Evolutionary conservation across 1,284 basidiomycete species (phyloP).

Genomic region (Ustilago curta): DNA sequence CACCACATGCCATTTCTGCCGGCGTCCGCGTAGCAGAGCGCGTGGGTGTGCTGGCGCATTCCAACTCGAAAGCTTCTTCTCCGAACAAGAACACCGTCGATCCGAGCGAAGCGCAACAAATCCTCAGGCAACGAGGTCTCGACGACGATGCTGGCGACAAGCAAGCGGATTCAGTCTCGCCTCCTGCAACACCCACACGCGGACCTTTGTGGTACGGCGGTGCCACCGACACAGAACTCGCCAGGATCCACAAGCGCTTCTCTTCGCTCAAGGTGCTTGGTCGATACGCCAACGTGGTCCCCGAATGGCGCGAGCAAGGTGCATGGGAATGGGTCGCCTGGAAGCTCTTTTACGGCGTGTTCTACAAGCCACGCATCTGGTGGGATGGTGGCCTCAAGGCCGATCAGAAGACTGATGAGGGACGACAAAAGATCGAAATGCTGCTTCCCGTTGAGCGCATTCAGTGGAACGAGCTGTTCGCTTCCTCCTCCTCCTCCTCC

Average conservation of each 20-base stretch:
- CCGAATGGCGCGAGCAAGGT: slow-evolving; percentile 73
- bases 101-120: slow-evolving; percentile 10
- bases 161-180: slow-evolving; percentile 7
- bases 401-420: slow-evolving; percentile 43
- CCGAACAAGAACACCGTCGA: neutral
- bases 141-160: slow-evolving; percentile 7
- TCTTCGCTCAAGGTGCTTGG: slow-evolving; percentile 57
- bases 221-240: slow-evolving; percentile 65
- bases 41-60: slow-evolving; percentile 35
- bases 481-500: neutral
- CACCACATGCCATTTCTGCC: slow-evolving; percentile 38
- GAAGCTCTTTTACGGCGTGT: slow-evolving; percentile 51
- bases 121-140: slow-evolving; percentile 21
- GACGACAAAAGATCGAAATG: slow-evolving; percentile 39
- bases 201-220: slow-evolving; percentile 51
- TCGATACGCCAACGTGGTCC: slow-evolving; percentile 70
- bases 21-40: slow-evolving; percentile 41
- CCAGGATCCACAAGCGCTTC: slow-evolving; percentile 69
- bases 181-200: slow-evolving; percentile 10
- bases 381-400: slow-evolving; percentile 65
- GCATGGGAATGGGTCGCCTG: slow-evolving; percentile 65
- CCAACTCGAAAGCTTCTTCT: slow-evolving; percentile 12
- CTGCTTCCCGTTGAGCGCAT: slow-evolving; percentile 52
- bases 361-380: slow-evolving; percentile 56
- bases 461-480: slow-evolving; percentile 47